A percentile compares a stretch with the other conserved stretches of the same genome.
Conservation (phyloP, 2,329 filamentous ascomycete species). For the Aureobasidium sp. region DNA sequence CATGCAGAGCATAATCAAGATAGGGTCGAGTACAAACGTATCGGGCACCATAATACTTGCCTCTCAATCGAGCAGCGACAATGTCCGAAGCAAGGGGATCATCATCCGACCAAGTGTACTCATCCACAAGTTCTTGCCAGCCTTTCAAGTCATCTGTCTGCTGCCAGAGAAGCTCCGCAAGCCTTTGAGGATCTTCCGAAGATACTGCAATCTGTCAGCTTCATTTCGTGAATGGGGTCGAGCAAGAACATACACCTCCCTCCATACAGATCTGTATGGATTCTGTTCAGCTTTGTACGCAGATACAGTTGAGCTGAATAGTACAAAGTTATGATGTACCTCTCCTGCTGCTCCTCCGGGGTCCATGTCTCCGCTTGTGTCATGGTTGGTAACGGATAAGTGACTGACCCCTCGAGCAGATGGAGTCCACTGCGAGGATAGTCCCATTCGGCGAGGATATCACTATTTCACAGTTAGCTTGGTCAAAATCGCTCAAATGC, state of each 20-base stretch:
- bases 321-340: conserved; percentile 43
- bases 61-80: conserved; percentile 72
- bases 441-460: conserved; percentile 77
- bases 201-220: neutral
- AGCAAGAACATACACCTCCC: conserved; percentile 25
- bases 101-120: conserved; percentile 55
- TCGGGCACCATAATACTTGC: conserved; percentile 88
- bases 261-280: conserved; percentile 49
- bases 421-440: conserved; percentile 47
- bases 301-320: conserved; percentile 56
- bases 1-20: conserved; percentile 51
- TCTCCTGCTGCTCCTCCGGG: conserved; percentile 1
- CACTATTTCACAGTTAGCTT: conserved; percentile 43
- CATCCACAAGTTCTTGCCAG: conserved; percentile 37
- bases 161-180: conserved; percentile 22
- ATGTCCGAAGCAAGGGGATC: conserved; percentile 69
- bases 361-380: neutral
- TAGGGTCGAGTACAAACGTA: conserved; percentile 86
- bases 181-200: neutral
- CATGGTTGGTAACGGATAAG: neutral
- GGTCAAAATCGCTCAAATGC: neutral
- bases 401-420: conserved; percentile 49
- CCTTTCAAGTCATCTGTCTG: conserved; percentile 35
- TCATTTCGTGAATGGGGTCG: neutral
- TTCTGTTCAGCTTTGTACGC: conserved; percentile 48